phyloP scores from a whole-genome alignment of 2,329 filamentous ascomycete species.

The Apiospora hydei region DNA sequence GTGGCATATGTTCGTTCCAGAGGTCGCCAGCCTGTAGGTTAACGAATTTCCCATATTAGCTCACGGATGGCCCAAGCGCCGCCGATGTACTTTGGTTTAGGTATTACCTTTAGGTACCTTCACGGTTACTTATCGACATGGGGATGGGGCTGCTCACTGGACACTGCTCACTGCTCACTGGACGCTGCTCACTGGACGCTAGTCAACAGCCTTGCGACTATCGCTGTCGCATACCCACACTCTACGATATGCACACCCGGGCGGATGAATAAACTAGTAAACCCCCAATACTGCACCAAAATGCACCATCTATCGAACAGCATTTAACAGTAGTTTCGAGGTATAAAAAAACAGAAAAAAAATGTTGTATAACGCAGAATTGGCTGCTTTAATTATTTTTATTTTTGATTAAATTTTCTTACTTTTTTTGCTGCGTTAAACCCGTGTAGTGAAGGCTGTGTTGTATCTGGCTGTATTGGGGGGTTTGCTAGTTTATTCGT shows the following conservation, averaged over 20 bases:
- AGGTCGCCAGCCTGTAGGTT: slow-evolving; percentile 17
- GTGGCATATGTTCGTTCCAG: slow-evolving; percentile 18
- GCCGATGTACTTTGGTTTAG: neutral
- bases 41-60: slow-evolving; percentile 20
- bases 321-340: too few species aligned
- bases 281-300: too few species aligned
- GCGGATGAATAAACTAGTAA: too few species aligned
- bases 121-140: neutral
- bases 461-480: too few species aligned
- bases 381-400: too few species aligned
- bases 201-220: slow-evolving; percentile 22
- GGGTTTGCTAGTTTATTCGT: too few species aligned
- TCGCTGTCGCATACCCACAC: slow-evolving; percentile 13
- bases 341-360: too few species aligned
- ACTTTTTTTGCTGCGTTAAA: too few species aligned
- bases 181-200: neutral
- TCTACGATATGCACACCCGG: slow-evolving; percentile 16
- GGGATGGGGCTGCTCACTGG: slow-evolving; percentile 2
- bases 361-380: too few species aligned
- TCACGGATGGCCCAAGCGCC: slow-evolving; percentile 22
- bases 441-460: too few species aligned
- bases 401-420: too few species aligned
- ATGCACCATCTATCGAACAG: too few species aligned
- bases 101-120: neutral
- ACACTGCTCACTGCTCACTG: neutral